These are phyloP conservation scores for Ophiostoma quercus DNA, from an alignment of 2,329 filamentous ascomycete genomes.

Conservation along the genomic window DNA sequence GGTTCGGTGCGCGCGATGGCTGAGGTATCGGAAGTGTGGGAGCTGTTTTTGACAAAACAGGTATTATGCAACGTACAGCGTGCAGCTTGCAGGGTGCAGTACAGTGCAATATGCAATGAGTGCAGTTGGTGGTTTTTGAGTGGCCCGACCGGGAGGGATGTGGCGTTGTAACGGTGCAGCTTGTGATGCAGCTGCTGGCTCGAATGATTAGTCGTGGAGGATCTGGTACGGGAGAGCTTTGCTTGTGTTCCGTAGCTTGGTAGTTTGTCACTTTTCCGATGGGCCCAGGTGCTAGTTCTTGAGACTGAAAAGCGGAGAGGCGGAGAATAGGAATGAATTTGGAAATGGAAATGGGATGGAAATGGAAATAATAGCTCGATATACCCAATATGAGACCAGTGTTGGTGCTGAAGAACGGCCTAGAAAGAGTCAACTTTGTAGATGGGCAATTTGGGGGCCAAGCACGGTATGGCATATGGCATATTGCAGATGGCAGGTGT, in stretches of 20 bases:
- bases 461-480: too few species aligned
- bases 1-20: not conserved
- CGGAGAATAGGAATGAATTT: not conserved
- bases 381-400: too few species aligned
- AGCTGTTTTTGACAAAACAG: not conserved
- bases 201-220: too few species aligned
- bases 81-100: not conserved
- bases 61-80: not conserved
- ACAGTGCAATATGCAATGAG: constrained; percentile 5
- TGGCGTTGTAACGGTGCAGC: not conserved
- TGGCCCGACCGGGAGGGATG: not conserved
- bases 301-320: not conserved
- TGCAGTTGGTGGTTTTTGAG: not conserved
- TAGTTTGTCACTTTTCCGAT: too few species aligned
- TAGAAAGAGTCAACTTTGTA: too few species aligned
- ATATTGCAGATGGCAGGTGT: too few species aligned
- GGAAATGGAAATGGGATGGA: not conserved
- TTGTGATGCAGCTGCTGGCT: not conserved
- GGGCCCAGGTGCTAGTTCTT: not conserved
- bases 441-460: too few species aligned
- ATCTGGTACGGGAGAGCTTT: too few species aligned
- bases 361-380: too few species aligned
- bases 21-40: not conserved
- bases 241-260: too few species aligned
- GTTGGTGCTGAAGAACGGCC: too few species aligned